A percentile compares a stretch with the other conserved stretches of the same genome.
phyloP scores from a whole-genome alignment of 768 basidiomycete genomes.

The Podaxis sp. region DNA sequence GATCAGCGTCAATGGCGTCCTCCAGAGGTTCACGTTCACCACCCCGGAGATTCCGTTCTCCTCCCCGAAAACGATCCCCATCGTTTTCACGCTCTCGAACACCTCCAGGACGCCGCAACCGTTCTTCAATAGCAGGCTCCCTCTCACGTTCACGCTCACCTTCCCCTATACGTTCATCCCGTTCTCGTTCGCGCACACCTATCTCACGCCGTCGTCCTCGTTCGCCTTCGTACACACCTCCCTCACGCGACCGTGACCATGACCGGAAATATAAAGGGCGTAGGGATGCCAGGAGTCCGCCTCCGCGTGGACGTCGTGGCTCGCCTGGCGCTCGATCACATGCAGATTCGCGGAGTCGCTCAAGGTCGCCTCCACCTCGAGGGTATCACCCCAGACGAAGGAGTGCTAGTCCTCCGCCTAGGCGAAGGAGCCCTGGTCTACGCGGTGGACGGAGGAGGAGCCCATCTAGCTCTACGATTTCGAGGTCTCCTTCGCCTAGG shows the following conservation, averaged over 20 bases:
- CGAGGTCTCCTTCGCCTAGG: constrained; percentile 29
- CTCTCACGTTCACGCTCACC: constrained; percentile 40
- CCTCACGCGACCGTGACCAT: constrained; percentile 32
- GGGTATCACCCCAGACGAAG: constrained; percentile 40
- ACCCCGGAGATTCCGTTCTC: constrained; percentile 28
- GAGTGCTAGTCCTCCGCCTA: constrained; percentile 37
- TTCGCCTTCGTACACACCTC: constrained; percentile 51
- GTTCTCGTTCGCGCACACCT: constrained; percentile 42
- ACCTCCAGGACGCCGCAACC: constrained; percentile 22
- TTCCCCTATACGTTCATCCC: constrained; percentile 37
- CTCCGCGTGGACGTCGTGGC: constrained; percentile 41
- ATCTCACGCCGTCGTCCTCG: constrained; percentile 37
- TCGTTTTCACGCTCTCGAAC: constrained; percentile 27
- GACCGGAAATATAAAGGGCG: constrained; percentile 30
- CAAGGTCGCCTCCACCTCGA: constrained; percentile 37
- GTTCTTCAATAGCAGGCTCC: constrained; percentile 41
- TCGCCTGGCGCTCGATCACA: constrained; percentile 33
- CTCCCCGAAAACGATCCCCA: constrained; percentile 19
- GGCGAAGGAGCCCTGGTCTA: constrained; percentile 32
- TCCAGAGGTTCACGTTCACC: constrained; percentile 36
- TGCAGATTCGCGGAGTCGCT: constrained; percentile 35
- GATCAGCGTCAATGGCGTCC: constrained; percentile 16
- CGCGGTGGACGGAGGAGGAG: constrained; percentile 24
- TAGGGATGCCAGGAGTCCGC: constrained; percentile 57
- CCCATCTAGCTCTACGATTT: constrained; percentile 21